These are phyloP conservation scores for Butyriboletus loyo DNA, from an alignment of 768 basidiomycete species.

Conservation along the genomic window DNA sequence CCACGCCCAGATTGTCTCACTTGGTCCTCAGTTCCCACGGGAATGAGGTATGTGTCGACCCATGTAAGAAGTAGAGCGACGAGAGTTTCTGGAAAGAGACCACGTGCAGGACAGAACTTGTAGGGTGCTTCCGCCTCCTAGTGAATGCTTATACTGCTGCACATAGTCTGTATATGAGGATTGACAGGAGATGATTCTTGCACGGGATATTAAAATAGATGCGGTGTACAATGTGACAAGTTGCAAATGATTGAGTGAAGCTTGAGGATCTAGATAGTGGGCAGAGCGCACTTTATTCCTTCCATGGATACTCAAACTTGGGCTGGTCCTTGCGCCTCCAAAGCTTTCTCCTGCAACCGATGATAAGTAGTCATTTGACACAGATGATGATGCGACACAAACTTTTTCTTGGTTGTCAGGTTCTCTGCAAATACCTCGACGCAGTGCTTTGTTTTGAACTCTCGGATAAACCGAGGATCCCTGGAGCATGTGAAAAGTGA, in stretches of 20 bases:
- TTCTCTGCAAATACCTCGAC: constrained; percentile 87
- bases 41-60: neutral
- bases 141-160: neutral
- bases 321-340: constrained; percentile 87
- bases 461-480: constrained; percentile 95
- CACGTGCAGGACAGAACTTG: neutral
- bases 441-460: constrained; percentile 84
- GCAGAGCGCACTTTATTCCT: constrained; percentile 49
- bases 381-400: constrained; percentile 28
- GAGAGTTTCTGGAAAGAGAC: neutral
- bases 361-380: constrained; percentile 1
- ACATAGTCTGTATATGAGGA: neutral
- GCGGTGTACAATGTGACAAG: neutral
- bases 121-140: neutral
- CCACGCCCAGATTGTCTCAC: too few species aligned
- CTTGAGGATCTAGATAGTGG: neutral
- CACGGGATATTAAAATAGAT: neutral
- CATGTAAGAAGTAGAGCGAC: too few species aligned
- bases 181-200: neutral
- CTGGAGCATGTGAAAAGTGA: constrained; percentile 35
- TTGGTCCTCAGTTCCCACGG: neutral
- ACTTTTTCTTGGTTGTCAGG: constrained; percentile 87
- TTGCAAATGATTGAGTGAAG: neutral
- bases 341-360: constrained; percentile 69
- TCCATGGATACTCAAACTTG: constrained; percentile 86